These are phyloP conservation scores for Marasmius oreades DNA, from an alignment of 1,284 basidiomycete species.

Conservation along the genomic window DNA sequence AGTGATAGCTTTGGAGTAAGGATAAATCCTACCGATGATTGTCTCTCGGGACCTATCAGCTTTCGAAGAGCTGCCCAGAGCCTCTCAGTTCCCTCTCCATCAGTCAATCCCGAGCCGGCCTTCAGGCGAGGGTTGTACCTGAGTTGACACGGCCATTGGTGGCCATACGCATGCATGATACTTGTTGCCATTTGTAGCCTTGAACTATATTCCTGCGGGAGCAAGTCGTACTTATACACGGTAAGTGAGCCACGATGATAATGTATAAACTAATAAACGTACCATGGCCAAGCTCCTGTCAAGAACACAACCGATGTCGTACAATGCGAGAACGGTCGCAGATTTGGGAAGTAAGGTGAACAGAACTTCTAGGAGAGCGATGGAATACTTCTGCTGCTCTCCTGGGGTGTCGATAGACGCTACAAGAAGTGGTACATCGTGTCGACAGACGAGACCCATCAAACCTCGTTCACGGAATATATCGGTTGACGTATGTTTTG, in stretches of 20 bases:
- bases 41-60: too few relatives aligned
- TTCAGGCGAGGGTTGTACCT: constrained; percentile 31
- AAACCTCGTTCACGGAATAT: too few relatives aligned
- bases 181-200: constrained; percentile 30
- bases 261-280: constrained; percentile 7
- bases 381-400: constrained; percentile 35
- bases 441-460: too few relatives aligned
- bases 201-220: constrained; percentile 18
- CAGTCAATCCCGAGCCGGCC: constrained; percentile 27
- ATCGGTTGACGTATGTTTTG: too few relatives aligned
- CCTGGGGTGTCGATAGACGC: constrained; percentile 38
- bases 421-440: constrained; percentile 33
- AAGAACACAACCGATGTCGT: constrained; percentile 36
- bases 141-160: constrained; percentile 39
- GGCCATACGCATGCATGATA: constrained; percentile 38
- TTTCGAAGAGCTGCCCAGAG: too few relatives aligned
- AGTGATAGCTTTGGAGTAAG: neutral
- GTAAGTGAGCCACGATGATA: neutral
- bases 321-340: too few relatives aligned
- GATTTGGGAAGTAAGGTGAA: too few relatives aligned
- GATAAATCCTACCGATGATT: neutral
- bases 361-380: constrained; percentile 23
- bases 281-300: constrained; percentile 29
- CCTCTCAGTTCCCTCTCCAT: constrained; percentile 35
- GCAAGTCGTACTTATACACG: constrained; percentile 25